phyloP scores from a whole-genome alignment of 345 rosid genomes.

The Eucalyptus caleyi region DNA sequence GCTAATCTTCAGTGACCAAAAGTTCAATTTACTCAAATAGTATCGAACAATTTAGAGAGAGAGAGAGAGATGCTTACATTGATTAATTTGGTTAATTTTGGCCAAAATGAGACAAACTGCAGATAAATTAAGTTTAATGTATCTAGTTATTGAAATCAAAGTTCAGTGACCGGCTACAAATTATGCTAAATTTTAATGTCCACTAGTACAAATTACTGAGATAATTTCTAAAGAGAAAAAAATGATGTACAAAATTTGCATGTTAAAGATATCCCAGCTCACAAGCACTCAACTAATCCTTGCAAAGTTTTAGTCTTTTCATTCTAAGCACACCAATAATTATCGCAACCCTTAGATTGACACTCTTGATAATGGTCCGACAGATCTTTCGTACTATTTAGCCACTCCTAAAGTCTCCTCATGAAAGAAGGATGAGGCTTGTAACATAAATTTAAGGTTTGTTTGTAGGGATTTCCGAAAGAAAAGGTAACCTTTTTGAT shows the following conservation, averaged over 20 bases:
- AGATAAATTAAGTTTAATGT: neutral
- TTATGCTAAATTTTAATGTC: neutral
- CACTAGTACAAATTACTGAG: neutral
- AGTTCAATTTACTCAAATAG: neutral
- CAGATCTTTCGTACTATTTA: neutral
- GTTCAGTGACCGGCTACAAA: rapidly evolving
- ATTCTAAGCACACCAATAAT: neutral
- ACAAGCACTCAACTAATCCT: neutral
- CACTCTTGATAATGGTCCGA: neutral
- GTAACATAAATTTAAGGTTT: neutral
- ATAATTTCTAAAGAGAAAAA: neutral
- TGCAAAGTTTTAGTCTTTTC: neutral
- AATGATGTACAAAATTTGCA: neutral
- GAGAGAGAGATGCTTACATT: neutral
- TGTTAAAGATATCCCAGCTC: neutral
- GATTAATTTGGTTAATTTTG: neutral
- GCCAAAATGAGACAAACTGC: neutral
- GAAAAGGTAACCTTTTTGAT: neutral
- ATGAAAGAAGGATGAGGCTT: neutral
- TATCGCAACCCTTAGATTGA: neutral
- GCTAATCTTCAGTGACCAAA: neutral
- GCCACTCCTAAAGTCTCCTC: neutral
- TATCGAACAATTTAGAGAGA: neutral
- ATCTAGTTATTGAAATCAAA: neutral
- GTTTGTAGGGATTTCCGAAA: neutral